Conservation (phyloP, 2,329 filamentous ascomycete genomes). For the Penicillium sp. region DNA sequence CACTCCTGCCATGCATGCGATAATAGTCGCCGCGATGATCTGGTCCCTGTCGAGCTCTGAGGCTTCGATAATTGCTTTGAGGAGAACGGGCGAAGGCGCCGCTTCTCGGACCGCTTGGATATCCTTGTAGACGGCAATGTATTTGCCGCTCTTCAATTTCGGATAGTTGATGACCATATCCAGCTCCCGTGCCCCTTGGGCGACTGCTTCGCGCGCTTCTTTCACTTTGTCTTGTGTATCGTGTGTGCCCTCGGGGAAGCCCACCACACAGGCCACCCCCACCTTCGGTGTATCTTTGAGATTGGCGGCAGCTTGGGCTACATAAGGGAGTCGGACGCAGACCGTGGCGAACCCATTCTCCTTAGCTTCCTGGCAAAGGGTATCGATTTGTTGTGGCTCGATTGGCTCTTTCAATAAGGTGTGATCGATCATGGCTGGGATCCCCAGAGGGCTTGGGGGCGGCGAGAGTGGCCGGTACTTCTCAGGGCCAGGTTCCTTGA, state of each 20-base stretch:
- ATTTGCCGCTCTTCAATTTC: constrained; percentile 48
- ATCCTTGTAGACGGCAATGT: constrained; percentile 55
- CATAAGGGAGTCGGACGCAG: constrained; percentile 58
- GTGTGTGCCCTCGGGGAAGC: constrained; percentile 62
- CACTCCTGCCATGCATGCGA: constrained; percentile 55
- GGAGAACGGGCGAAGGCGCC: constrained; percentile 43
- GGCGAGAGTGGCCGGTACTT: constrained; percentile 20
- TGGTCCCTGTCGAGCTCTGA: constrained; percentile 52
- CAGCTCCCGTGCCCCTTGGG: constrained; percentile 56
- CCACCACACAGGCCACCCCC: constrained; percentile 60
- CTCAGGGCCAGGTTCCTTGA: constrained; percentile 29
- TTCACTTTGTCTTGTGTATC: constrained; percentile 52
- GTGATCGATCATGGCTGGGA: constrained; percentile 46
- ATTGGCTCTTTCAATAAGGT: constrained; percentile 46
- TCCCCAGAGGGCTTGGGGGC: constrained; percentile 26
- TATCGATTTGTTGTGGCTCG: constrained; percentile 52
- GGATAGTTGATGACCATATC: constrained; percentile 62
- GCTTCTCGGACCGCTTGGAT: constrained; percentile 54
- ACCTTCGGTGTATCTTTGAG: constrained; percentile 48
- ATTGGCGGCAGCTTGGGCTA: constrained; percentile 52
- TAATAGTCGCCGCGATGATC: constrained; percentile 55
- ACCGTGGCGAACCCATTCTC: constrained; percentile 50
- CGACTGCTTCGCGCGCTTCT: constrained; percentile 53
- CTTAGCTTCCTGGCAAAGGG: constrained; percentile 57
- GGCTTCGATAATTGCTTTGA: constrained; percentile 64